Base-by-base conservation (phyloP, 2,329 filamentous ascomycete genomes). In the Xylaria sp. region DNA sequence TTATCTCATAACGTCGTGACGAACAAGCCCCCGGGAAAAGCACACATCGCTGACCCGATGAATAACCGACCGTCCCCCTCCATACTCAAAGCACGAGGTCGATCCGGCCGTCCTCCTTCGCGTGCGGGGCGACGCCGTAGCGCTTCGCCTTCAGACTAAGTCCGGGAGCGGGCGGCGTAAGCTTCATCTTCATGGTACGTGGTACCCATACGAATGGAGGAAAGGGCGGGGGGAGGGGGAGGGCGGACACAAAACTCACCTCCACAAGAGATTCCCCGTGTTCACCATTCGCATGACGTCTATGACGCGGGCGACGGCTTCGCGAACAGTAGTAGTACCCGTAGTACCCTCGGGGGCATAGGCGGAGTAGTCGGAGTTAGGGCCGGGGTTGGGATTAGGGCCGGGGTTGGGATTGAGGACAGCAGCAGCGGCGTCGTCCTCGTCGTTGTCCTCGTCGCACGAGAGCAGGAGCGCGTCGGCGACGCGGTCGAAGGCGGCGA, bases 201-300 rank as follows among this genome's bases (percentile, higher is more conserved):
- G 2, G 19, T 18, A 26, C n/a, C 2, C 19, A 39, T 17, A 42
- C 8, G 39, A 51, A 37, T 19, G 18, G 20, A 41, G 37, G 22
- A 18, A 16, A 8, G 37, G 29, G 24, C 16, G 29, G 20, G 1
- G 11, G 6, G 3, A 21, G 39, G 16, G 20, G 39, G 38, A 11
- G 2, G 16, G 17, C 3, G 29, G 29, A 13, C 29, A 34, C 5
- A 9, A 26, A 16, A 50, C 61, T 47, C 54, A 66, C 65, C 65
- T 67, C 65, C 66, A 68, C 18, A 63, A 59, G 2, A 67, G 56
- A 42, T 67, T 66, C 2, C 65, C 65, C 0, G 63, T 66, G 40
- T 67, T 65, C 26, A 63, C 41, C 42, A 61, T 64, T 18, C 62
- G 53, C 50, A 67, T 54, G 1, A 56, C 38, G 18, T 66, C 59